phyloP scores from a whole-genome alignment of 345 rosid species.

The Ceriops decandra region DNA sequence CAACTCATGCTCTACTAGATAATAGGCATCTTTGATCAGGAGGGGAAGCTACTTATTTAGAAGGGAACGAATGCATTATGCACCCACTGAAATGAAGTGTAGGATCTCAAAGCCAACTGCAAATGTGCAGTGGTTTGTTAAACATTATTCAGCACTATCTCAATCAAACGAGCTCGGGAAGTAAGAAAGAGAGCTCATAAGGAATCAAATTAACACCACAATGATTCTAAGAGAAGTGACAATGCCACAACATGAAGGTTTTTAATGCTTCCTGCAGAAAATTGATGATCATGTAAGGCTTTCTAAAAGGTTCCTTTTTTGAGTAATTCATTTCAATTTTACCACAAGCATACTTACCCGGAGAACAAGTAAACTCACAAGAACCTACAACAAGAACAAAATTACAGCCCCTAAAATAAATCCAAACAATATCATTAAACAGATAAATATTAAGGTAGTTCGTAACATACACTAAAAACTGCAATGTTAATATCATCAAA shows the following conservation, averaged over 20 bases:
- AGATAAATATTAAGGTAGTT: too few relatives aligned
- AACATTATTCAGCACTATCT: constrained; percentile 1
- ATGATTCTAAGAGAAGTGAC: background rate
- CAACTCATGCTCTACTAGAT: constrained; percentile 19
- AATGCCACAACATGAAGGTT: background rate
- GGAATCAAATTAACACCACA: background rate
- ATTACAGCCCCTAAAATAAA: too few relatives aligned
- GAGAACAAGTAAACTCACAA: too few relatives aligned
- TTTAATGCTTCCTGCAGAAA: background rate
- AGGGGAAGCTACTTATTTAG: background rate
- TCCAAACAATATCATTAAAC: too few relatives aligned
- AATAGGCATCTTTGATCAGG: too few relatives aligned
- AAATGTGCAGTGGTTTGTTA: background rate
- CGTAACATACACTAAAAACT: too few relatives aligned
- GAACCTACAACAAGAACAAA: too few relatives aligned
- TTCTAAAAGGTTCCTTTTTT: too few relatives aligned
- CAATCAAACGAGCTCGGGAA: background rate
- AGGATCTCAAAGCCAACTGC: background rate
- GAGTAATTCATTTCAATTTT: too few relatives aligned
- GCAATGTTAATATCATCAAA: too few relatives aligned
- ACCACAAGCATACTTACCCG: too few relatives aligned
- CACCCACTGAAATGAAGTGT: constrained; percentile 7
- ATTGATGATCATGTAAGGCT: too few relatives aligned
- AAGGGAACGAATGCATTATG: constrained; percentile 9
- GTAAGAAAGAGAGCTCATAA: background rate